These are phyloP conservation scores for Diospyros kaki DNA, from an alignment of 148 eudicot species.

Conservation along the genomic window DNA sequence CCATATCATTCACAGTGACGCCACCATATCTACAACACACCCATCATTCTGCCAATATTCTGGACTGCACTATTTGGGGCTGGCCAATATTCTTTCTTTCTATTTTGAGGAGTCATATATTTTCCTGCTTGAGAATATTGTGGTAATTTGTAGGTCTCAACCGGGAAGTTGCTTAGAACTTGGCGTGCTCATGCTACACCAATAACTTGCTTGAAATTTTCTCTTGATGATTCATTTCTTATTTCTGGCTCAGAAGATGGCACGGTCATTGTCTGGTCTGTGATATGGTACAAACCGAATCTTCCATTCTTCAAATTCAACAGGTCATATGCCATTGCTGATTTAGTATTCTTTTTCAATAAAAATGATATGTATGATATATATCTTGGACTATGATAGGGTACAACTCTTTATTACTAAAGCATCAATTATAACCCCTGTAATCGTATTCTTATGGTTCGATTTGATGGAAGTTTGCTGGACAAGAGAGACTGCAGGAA, in stretches of 20 bases:
- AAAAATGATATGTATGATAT: too few relatives aligned
- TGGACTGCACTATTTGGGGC: too few relatives aligned
- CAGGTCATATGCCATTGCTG: not conserved
- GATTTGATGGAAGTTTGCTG: conserved; percentile 14
- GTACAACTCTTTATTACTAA: not conserved
- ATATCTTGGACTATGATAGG: too few relatives aligned
- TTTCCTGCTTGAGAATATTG: not conserved
- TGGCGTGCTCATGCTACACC: conserved; percentile 20
- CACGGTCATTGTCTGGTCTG: conserved; percentile 17
- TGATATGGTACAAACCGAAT: conserved; percentile 10
- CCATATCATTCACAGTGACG: too few relatives aligned
- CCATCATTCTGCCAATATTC: too few relatives aligned
- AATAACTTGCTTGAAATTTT: conserved; percentile 18
- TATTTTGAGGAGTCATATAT: not conserved
- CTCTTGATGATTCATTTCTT: conserved; percentile 20
- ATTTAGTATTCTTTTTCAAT: not conserved
- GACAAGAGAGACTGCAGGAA: conserved; percentile 12
- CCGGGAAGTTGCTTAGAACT: conserved; percentile 17
- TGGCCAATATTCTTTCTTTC: not conserved
- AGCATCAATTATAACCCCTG: too few relatives aligned
- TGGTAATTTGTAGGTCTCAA: conserved; percentile 10
- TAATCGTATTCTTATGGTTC: not conserved
- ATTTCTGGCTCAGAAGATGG: conserved; percentile 26
- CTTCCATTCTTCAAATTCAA: not conserved
- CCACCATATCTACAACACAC: too few relatives aligned